Evolutionary conservation across 495 filamentous ascomycete genomes (phyloP), one percentile per base, ranked within the genome.

Genomic region (Aspergillus nanangensis): DNA sequence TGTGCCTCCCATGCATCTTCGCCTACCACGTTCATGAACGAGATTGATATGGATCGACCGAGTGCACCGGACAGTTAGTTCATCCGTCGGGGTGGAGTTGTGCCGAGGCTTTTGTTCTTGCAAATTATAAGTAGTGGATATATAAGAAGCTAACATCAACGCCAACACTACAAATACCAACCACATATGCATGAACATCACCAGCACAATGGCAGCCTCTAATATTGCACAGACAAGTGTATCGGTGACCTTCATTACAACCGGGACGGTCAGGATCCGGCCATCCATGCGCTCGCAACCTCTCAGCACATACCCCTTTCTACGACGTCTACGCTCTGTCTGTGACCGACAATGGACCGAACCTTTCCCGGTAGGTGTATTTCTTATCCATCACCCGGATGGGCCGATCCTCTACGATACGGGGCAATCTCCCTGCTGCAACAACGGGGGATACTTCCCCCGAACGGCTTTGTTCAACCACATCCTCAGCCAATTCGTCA

Each of bases 361-460:
- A 3, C 39, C 48, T 1, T 19, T 67, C 10, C 61, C 61, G 3
- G 53, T 67, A 11, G 45, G 60, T 7, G 51, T 54, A 5, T 67
- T 62, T 21, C 52, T 67, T 3, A 58, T 65, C 36, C 48, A 40
- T 3, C 64, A 65, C 31, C 57, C 57, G 5, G 52, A 60, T 41
- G 61, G 61, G 2, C 34, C 36, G 15, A 56, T 65, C 40, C 57
- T 65, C 27, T 65, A 61, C 37, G 63, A 67, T 40, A 60, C 63
- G 0, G 63, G 61, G 5, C 45, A 62, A 46, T 64, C 61, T 3
- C 58, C 55, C 8, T 47, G 48, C n/a, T 60, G 54, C 50, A 64
- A 56, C 22, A 21, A 57, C n/a, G 5, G 41, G 4, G 52, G 52
- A 5, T 67, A 64, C 36, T 58, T 61, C 23, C 58, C 63, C 11